phyloP scores from a whole-genome alignment of 73 alveolate genomes.

The Paramecium caudatum region DNA sequence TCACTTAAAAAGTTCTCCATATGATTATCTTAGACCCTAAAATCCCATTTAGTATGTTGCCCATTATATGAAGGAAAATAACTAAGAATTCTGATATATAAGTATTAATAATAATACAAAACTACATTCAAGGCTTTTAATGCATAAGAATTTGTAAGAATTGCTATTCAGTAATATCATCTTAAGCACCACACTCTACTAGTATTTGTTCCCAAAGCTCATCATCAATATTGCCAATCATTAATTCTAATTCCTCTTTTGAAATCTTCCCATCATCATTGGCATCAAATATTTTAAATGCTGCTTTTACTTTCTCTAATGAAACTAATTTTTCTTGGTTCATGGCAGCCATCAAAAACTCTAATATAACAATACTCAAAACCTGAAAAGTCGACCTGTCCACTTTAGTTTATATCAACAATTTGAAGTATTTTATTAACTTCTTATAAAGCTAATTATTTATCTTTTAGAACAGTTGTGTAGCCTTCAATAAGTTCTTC shows the following conservation, averaged over 20 bases:
- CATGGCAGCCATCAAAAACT: constrained; percentile 65
- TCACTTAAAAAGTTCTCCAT: not conserved
- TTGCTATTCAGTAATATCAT: not conserved
- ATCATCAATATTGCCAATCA: constrained; percentile 42
- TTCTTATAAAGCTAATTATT: not conserved
- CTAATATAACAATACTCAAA: not conserved
- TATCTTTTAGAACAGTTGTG: constrained; percentile 7
- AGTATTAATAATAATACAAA: too few relatives aligned
- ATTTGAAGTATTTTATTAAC: constrained; percentile 44
- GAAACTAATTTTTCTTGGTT: constrained; percentile 52
- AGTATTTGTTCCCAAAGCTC: constrained; percentile 67
- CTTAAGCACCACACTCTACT: constrained; percentile 66
- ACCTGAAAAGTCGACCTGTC: constrained; percentile 59
- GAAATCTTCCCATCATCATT: constrained; percentile 65
- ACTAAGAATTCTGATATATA: too few relatives aligned
- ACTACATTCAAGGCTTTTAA: constrained; percentile 16
- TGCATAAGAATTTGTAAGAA: not conserved
- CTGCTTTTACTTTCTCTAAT: constrained; percentile 54
- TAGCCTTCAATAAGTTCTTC: constrained; percentile 90
- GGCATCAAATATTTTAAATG: constrained; percentile 56
- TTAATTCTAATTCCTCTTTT: constrained; percentile 31
- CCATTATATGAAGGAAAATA: not conserved
- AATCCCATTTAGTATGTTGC: constrained; percentile 37
- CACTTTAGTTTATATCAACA: constrained; percentile 55
- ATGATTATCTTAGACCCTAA: not conserved